These are phyloP conservation scores for Leptographium radiaticola DNA, from an alignment of 2,329 filamentous ascomycete genomes.

Conservation along the genomic window DNA sequence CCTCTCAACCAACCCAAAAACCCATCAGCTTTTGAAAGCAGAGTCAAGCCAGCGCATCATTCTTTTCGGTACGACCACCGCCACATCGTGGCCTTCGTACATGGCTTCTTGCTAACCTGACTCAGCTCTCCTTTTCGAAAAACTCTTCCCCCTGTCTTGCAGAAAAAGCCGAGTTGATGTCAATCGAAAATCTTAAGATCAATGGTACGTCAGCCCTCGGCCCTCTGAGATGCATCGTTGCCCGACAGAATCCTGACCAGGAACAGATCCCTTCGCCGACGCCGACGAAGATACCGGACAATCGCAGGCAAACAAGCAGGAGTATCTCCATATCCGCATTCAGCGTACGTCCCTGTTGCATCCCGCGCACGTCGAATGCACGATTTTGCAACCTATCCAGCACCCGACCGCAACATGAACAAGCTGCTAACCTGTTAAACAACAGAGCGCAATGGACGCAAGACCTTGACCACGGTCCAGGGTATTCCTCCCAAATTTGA, in stretches of 20 bases:
- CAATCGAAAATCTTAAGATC: slow-evolving; percentile 97
- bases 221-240: neutral
- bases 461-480: slow-evolving; percentile 99
- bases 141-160: slow-evolving; percentile 10
- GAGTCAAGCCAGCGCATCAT: neutral
- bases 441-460: slow-evolving; percentile 98
- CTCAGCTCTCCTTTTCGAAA: neutral
- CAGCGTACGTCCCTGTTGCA: slow-evolving; percentile 55
- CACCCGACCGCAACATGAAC: no score
- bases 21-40: neutral
- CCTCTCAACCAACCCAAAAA: neutral
- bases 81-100: no score
- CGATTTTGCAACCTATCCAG: neutral
- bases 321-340: slow-evolving; percentile 99
- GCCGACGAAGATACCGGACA: slow-evolving; percentile 98
- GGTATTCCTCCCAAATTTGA: slow-evolving; percentile 98
- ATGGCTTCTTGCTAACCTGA: neutral
- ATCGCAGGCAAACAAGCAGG: slow-evolving; percentile 62
- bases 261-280: slow-evolving; percentile 99
- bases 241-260: neutral
- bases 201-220: slow-evolving; percentile 52
- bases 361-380: neutral
- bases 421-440: no score
- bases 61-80: neutral
- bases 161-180: slow-evolving; percentile 41